Evolutionary conservation across 345 rosid species (phyloP), one percentile per base, ranked within the genome.

Genomic region (Salix exigua): DNA sequence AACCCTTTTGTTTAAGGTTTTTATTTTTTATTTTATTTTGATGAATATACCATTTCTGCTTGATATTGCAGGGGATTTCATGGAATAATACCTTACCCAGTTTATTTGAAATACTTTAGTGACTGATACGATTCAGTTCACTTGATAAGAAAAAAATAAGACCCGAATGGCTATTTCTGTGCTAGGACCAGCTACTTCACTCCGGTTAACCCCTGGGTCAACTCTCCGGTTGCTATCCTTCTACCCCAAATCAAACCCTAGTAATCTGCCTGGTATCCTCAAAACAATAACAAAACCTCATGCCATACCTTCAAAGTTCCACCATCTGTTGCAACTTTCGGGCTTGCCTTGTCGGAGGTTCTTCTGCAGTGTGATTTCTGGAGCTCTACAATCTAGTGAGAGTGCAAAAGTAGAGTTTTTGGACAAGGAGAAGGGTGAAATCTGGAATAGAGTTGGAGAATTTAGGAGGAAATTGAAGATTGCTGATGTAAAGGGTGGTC

Each of bases 401-500:
- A 81, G 71, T 67, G 64, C 60, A 44, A 79, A 81, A n/a, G 25
- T 35, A 70, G 92, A 81, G 46, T 53, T 73, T 42, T 8, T 6
- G 51, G 89, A 78, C 30, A 75, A 75, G 31, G 62, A 50, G 46
- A 64, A 50, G 38, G 83, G 73, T 9, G 85, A 82, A 76, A 26
- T 74, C 30, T 85, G 89, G 53, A 79, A 51, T 33, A 82, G 70
- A 51, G 88, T 87, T 4, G 94, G 97, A 69, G 86, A 85, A 42
- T 92, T 93, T 50, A 84, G 91, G 86, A 91, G 74, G 85, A 92
- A 87, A 80, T 37, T 89, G 90, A 96, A 80, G 89, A 77, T 96
- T 73, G 87, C 83, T 10, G 91, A 96, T 75, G 80, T 92, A n/a
- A 93, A 91, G 86, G 94, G 97, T 75, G 95, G 94, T 11, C 74